Conservation (phyloP, 176 grass and related monocot species). For the Miscanthus lutarioriparius region DNA sequence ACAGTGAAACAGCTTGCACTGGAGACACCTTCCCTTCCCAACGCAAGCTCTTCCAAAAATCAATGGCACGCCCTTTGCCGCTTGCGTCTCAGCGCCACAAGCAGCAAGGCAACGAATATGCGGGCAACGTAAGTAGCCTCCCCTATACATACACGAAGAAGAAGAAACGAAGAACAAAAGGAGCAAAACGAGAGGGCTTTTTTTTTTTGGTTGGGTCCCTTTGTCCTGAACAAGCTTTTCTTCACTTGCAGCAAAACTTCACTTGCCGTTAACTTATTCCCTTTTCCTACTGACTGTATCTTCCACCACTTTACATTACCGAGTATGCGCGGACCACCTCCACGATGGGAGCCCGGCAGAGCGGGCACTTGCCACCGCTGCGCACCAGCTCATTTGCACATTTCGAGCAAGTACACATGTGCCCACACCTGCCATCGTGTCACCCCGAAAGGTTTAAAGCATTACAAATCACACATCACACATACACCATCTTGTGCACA, state of each 20-base stretch:
- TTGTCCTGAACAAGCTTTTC: neutral
- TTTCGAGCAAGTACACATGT: constrained; percentile 99
- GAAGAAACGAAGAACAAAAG: constrained; percentile 10
- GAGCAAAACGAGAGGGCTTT: neutral
- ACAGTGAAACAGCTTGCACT: constrained; percentile 50
- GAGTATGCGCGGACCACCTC: constrained; percentile 95
- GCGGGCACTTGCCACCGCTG: constrained; percentile 80
- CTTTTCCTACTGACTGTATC: constrained; percentile 35
- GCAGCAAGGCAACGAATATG: constrained; percentile 43
- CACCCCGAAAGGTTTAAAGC: constrained; percentile 1
- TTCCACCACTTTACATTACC: constrained; percentile 50
- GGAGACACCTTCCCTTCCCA: constrained; percentile 36
- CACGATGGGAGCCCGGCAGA: constrained; percentile 88
- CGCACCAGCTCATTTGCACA: constrained; percentile 92
- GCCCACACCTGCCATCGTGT: constrained; percentile 67
- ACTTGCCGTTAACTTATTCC: constrained; percentile 42
- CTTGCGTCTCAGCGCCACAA: neutral
- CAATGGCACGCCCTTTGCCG: constrained; percentile 45
- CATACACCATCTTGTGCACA: neutral
- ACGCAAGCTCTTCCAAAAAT: constrained; percentile 44
- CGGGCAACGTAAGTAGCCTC: constrained; percentile 7
- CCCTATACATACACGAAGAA: constrained; percentile 37
- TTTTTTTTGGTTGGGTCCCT: neutral
- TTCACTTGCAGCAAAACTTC: constrained; percentile 55
- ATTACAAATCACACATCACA: neutral